Evolutionary conservation across 768 basidiomycete genomes (phyloP).

Genomic region (Sutorius australiensis): DNA sequence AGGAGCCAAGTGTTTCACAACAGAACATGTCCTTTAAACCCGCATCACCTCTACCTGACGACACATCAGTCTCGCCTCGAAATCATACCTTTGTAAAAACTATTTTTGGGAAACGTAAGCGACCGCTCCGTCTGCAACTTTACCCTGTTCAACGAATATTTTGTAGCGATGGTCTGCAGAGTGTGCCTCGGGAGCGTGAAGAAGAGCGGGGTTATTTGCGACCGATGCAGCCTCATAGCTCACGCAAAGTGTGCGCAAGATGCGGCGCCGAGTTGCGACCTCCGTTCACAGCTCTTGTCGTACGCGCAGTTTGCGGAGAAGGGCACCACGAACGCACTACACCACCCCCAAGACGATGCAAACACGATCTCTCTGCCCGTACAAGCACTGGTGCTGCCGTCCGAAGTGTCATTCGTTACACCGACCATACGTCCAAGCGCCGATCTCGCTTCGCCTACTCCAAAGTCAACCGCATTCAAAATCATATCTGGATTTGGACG

Average conservation of each 20-base stretch:
- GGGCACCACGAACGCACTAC: conserved; percentile 54
- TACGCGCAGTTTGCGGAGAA: conserved; percentile 78
- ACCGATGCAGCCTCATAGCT: conserved; percentile 84
- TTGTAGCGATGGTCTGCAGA: conserved; percentile 77
- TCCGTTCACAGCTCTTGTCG: conserved; percentile 73
- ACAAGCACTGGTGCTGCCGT: conserved; percentile 39
- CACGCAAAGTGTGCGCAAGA: conserved; percentile 73
- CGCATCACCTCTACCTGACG: conserved; percentile 27
- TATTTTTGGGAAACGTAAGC: conserved; percentile 86
- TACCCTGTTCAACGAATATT: conserved; percentile 7
- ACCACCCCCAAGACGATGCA: conserved; percentile 48
- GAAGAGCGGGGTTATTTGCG: conserved; percentile 84
- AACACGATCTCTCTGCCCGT: conserved; percentile 2
- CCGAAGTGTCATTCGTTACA: conserved; percentile 53
- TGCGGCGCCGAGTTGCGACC: conserved; percentile 77
- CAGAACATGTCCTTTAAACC: conserved; percentile 40
- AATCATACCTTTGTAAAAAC: conserved; percentile 89
- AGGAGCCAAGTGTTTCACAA: conserved; percentile 36
- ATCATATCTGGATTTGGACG: conserved; percentile 63
- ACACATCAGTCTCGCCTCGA: conserved; percentile 50
- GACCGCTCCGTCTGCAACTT: neutral
- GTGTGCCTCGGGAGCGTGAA: conserved; percentile 79
- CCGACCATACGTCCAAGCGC: conserved; percentile 47
- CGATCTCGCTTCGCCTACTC: conserved; percentile 38
- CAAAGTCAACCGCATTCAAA: conserved; percentile 57